Evolutionary conservation across 2,329 filamentous ascomycete species (phyloP), one percentile per base, ranked within the genome.

Genomic region (Fusarium sp.): DNA sequence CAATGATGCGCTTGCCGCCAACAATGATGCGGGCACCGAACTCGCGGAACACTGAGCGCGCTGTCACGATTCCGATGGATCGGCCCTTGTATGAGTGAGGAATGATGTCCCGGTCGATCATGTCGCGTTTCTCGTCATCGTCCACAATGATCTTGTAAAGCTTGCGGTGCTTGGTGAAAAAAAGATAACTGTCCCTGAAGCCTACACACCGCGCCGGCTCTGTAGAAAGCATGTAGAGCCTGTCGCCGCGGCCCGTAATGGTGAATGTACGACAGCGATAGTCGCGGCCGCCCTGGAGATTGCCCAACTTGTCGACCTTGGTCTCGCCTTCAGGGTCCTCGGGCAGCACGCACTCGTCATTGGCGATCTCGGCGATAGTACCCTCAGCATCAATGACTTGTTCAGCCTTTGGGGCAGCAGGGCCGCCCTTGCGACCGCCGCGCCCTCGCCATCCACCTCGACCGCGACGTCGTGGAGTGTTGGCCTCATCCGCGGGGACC

Each of bases 11-110:
- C 76, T 91, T 92, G 55, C 96, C 96, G 18, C 94, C 96, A 23
- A 99, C 94, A 60, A 99, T 89, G 75, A 99, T 99, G 68, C 94
- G 90, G 7, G 96, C 93, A 62, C 96, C 96, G 73, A 99, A 99
- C 80, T 99, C 96, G 62, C 96, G 90, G 80, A 98, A 99, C 15
- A 99, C 96, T 2, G 96, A 98, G 47, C 96, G 91, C 51, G 96
- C 96, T 15, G 96, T 98, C 48, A 98, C 95, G 30, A 99, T 94
- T 79, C 96, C 96, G 79, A 99, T 99, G 6, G 95, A 94, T 56
- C 96, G 93, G 65, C 96, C 96, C 81, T 98, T 99, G 89, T 99
- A 99, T 30, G 94, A 97, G 84, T 98, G 96, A 2, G 96, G 96
- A 69, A 99, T 97, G 77, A 99, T 92, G 7, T 97, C 93, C 65